Conservation (phyloP, 1,284 basidiomycete species). For the Rhodotorula glutinis region DNA sequence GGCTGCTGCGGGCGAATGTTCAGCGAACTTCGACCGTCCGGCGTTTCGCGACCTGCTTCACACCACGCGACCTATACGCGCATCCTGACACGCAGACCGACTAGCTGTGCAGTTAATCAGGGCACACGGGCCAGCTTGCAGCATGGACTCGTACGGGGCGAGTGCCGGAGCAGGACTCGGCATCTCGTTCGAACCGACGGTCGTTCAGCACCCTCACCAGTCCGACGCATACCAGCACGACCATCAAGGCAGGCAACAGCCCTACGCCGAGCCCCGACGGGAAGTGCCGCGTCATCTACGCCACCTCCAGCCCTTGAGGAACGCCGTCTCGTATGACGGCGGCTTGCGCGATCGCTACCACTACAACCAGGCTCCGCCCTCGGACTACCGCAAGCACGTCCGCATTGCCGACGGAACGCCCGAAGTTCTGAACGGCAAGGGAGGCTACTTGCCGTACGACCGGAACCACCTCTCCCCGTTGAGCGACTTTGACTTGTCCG, state of each 20-base stretch:
- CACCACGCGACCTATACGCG: too few relatives aligned
- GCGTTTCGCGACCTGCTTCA: too few relatives aligned
- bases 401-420: constrained; percentile 25
- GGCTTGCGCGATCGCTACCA: constrained; percentile 12
- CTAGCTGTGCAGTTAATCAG: too few relatives aligned
- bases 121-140: too few relatives aligned
- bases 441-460: constrained; percentile 22
- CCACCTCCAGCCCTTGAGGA: constrained; percentile 13
- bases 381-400: constrained; percentile 6
- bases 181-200: constrained; percentile 26
- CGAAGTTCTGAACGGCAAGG: constrained; percentile 22
- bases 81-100: too few relatives aligned
- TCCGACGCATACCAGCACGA: neutral
- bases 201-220: neutral
- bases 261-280: neutral
- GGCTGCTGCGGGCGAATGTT: too few relatives aligned
- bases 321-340: constrained; percentile 30
- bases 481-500: constrained; percentile 21
- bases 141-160: constrained; percentile 2
- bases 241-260: neutral
- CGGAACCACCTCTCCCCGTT: constrained; percentile 29
- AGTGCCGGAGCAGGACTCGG: constrained; percentile 10
- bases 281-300: too few relatives aligned
- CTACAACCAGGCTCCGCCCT: neutral
- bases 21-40: too few relatives aligned